Percentiles rank a stretch among this genome's conserved stretches.
Conservation (phyloP, 1,284 basidiomycete genomes). For the Exobasidium rhododendri region DNA sequence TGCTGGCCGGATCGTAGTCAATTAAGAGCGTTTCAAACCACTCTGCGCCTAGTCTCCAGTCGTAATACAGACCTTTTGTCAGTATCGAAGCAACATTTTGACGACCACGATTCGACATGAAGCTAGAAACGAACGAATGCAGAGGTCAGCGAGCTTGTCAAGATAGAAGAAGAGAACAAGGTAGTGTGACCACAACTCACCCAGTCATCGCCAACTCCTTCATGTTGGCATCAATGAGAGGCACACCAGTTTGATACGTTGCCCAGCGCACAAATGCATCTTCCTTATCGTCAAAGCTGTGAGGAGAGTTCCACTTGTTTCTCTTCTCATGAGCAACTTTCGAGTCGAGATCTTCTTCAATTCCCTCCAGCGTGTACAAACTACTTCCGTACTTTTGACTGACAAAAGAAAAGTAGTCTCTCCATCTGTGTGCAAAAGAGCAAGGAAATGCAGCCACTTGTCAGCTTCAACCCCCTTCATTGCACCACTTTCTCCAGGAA, state of each 20-base stretch:
- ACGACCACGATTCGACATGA: slow-evolving; percentile 59
- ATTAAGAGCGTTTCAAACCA: slow-evolving; percentile 38
- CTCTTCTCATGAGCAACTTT: slow-evolving; percentile 26
- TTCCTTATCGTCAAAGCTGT: slow-evolving; percentile 19
- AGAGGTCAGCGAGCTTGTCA: too few relatives aligned
- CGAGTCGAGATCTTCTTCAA: slow-evolving; percentile 31
- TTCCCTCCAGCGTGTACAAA: slow-evolving; percentile 40
- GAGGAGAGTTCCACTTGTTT: slow-evolving; percentile 33
- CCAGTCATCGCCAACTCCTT: slow-evolving; percentile 42
- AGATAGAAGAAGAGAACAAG: too few relatives aligned
- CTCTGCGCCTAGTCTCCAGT: slow-evolving; percentile 44
- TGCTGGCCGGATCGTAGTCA: slow-evolving; percentile 35
- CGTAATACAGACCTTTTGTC: slow-evolving; percentile 43
- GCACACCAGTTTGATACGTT: slow-evolving; percentile 33
- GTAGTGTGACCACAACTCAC: slow-evolving; percentile 14
- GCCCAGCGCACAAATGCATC: slow-evolving; percentile 39
- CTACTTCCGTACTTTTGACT: slow-evolving; percentile 35
- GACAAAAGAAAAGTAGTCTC: slow-evolving; percentile 57
- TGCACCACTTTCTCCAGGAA: not conserved
- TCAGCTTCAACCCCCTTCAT: not conserved
- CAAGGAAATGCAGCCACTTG: not conserved
- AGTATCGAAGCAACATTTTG: slow-evolving; percentile 45
- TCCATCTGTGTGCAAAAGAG: slow-evolving; percentile 22
- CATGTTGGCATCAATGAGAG: slow-evolving; percentile 48
- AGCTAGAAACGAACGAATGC: slow-evolving; percentile 49